Evolutionary conservation across 441 rosid genomes (phyloP), one percentile per base, ranked within the genome.

Genomic region (Caryocar brasiliense): DNA sequence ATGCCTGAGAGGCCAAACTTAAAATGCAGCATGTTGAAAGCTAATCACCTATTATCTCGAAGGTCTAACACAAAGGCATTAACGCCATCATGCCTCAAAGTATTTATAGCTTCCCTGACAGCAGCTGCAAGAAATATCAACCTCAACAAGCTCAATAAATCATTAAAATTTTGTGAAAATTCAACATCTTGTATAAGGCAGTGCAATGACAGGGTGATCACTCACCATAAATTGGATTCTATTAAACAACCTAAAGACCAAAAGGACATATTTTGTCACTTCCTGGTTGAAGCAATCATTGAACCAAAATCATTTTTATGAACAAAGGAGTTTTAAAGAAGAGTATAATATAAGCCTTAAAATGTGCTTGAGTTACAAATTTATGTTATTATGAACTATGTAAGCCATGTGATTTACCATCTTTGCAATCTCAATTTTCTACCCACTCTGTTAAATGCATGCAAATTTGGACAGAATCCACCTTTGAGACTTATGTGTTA

Each of bases 11-110:
- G 46, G 15, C 55, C 47, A 34, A 68, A 44, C 28, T 43, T 47
- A 54, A 50, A 53, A 66, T 27, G 2, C 51, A 44, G 17, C 24
- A 64, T 25, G 48, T 40, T 12, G 24, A 63, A 62, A 67, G 64
- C 40, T 43, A 63, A 66, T 81, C 70, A 91, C 98, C 98, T 85
- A 57, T 92, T 92, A 65, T 92, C 96, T 62, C 98, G 94, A 62
- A 92, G 98, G 76, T 92, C 96, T 61, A 87, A 72, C 47, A 87
- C 82, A 46, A 85, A 92, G 54, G 98, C 91, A 30, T 67, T 71
- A 19, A 80, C 96, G 41, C 55, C 65, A 44, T 71, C 75, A 38
- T 81, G 77, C 80, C 77, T 75, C 47, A 92, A 70, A 42, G 78
- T 66, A 62, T 75, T 75, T 48, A 87, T 77, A 50, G 98, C 94